Evolutionary conservation across 805 yeast genomes (phyloP), one percentile per base, ranked within the genome.

Genomic region (Saturnispora sanitii): DNA sequence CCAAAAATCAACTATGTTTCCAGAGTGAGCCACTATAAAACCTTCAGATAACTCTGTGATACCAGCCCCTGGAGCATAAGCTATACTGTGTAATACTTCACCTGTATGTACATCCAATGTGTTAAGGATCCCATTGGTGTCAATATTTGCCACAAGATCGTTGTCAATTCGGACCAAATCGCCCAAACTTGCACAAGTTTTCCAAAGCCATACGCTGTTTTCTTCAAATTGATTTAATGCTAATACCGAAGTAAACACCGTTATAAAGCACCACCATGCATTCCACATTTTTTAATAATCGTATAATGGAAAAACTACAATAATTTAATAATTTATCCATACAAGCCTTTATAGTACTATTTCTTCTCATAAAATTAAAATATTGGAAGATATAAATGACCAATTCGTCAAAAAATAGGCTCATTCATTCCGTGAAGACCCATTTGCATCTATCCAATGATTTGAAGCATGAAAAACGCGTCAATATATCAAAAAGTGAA

Each of bases 21-120:
- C 37, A 13, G 20, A 33, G 17, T 19, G 33, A 33, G 33, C 20
- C 3, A 37, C 42, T 21, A 33, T 25, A 9, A 2, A 12, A 8
- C 37, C 33, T 4, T 15, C 37, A 6, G 22, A 15, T 4, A 37
- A 8, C 18, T 19, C 15, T 12, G 7, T 12, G n/a, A n/a, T 15
- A 8, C 15, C 15, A 19, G 17, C 5, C 16, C 18, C 18, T 12
- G 6, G 4, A 4, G 25, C 16, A 13, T 39, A 39, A 13, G 61
- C 58, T 33, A 55, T 59, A 39, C 66, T 57, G 45, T 56, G 58
- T 17, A 47, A 17, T 6, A 63, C 45, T 4, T 43, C 49, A 2
- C 66, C 65, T 5, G 45, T 47, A 6, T 45, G 37, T 5, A 49
- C 27, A 31, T 60, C 47, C 6, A 61, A 32, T 4, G 52, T 37